Evolutionary conservation across 2,329 filamentous ascomycete genomes (phyloP).

Genomic region (Cadophora sp.): DNA sequence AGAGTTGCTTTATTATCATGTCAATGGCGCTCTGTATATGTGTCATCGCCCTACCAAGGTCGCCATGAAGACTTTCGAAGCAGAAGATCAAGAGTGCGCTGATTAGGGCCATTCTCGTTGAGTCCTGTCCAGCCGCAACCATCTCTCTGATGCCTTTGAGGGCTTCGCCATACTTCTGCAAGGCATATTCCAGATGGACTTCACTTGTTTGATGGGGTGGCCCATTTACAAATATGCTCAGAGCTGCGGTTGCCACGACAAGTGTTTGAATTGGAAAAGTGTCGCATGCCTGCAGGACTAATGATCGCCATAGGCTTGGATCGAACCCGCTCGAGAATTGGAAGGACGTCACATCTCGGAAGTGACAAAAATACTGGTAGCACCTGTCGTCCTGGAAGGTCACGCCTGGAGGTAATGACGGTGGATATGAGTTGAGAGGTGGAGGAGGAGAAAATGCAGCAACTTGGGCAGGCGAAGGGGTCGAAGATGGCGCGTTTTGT

Average conservation of each 20-base stretch:
- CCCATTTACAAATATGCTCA: slow-evolving; percentile 27
- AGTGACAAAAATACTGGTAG: slow-evolving; percentile 37
- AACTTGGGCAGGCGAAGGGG: slow-evolving; percentile 1
- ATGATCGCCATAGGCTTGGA: slow-evolving; percentile 31
- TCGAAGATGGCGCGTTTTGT: slow-evolving; percentile 20
- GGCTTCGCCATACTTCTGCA: slow-evolving; percentile 36
- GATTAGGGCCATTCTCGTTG: slow-evolving; percentile 34
- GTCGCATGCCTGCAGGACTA: slow-evolving; percentile 35
- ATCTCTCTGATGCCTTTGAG: slow-evolving; percentile 33
- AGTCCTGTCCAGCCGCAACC: slow-evolving; percentile 31
- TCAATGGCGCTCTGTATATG: slow-evolving; percentile 38
- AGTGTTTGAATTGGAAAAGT: slow-evolving; percentile 31
- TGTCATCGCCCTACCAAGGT: slow-evolving; percentile 30
- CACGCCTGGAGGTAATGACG: slow-evolving; percentile 17
- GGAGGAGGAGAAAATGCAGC: background rate
- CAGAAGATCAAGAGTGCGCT: slow-evolving; percentile 38
- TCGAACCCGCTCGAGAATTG: slow-evolving; percentile 36
- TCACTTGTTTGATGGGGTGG: slow-evolving; percentile 22
- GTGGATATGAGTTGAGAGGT: background rate
- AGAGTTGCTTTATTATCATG: slow-evolving; percentile 32
- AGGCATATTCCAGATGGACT: slow-evolving; percentile 34
- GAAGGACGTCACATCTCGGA: slow-evolving; percentile 35
- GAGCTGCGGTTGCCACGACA: slow-evolving; percentile 34
- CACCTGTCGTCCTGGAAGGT: slow-evolving; percentile 32
- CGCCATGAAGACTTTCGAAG: slow-evolving; percentile 38